Base-by-base conservation (phyloP, 2,329 filamentous ascomycete species). In the Verticillium tricorpus region DNA sequence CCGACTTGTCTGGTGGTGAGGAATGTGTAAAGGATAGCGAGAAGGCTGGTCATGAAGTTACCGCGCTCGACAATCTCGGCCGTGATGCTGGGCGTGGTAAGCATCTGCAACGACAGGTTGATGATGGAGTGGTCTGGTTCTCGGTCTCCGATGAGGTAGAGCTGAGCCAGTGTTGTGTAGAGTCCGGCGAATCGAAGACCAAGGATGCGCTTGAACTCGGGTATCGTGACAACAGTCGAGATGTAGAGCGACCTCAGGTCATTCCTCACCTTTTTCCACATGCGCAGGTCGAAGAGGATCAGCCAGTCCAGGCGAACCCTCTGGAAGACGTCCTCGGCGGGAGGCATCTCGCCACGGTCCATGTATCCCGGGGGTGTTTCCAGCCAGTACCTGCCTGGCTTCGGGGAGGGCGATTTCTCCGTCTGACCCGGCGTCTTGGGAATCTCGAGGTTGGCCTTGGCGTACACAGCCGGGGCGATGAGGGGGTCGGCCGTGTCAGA, bases 41-140 rank as follows among this genome's bases (percentile, higher is more conserved):
- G 90, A 45, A 99, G 82, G 67, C 92, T 97, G 9, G 93, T 97
- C 66, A 99, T 81, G 71, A 99, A 99, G 74, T 99, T 99, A 32
- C 93, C 94, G 56, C 93, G 86, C 70, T 97, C 91, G 9, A 99
- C 92, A 58, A 98, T 91, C 76, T 99, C 96, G 55, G 93, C 91
- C 0, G 94, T 98, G 67, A 99, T 98, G 0, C 94, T 96, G 1
- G 95, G 93, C 0, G 95, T 97, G 0, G 95, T 99, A 65, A 99
- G 81, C 86, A 99, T 96, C 72, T 99, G 95, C 34, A 98, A 80
- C 5, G 94, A 98, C 40, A 99, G 85, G 72, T 97, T 97, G 80
- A 99, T 97, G 71, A 99, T 98, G 12, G 94, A 98, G 75, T 98
- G 94, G 71, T 99, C 95, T 2, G 95, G 95, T 73, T 99, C 95